These are phyloP conservation scores for Clarireedia homoeocarpa DNA, from an alignment of 2,329 filamentous ascomycete species.

Conservation along the genomic window DNA sequence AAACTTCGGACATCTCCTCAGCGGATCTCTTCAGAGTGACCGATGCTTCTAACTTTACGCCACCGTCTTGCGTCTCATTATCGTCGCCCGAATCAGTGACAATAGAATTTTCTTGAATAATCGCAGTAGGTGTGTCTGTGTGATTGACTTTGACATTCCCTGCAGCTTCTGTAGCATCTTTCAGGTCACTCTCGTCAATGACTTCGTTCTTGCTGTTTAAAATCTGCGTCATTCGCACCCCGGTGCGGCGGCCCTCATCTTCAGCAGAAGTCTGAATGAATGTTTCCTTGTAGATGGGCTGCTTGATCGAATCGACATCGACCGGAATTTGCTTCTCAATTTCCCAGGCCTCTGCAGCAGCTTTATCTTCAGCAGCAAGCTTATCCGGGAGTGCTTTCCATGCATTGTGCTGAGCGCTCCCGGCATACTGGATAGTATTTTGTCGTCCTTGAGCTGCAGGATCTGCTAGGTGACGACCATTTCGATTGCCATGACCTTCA, in stretches of 20 bases:
- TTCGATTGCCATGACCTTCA: not conserved
- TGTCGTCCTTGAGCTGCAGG: not conserved
- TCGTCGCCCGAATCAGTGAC: conserved; percentile 3
- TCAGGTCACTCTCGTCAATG: not conserved
- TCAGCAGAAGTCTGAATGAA: conserved; percentile 25
- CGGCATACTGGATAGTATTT: not conserved
- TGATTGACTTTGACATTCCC: not conserved
- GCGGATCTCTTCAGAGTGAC: conserved; percentile 6
- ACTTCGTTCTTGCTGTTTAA: conserved; percentile 4
- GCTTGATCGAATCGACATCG: conserved; percentile 9
- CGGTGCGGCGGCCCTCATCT: conserved; percentile 26
- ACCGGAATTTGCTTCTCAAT: conserved; percentile 2
- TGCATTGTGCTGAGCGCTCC: conserved; percentile 16
- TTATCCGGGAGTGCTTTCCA: conserved; percentile 20
- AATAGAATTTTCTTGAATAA: too few species aligned
- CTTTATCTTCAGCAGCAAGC: conserved; percentile 23
- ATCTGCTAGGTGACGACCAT: not conserved
- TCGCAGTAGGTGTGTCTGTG: not conserved
- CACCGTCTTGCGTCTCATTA: conserved; percentile 4
- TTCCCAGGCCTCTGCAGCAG: conserved; percentile 14
- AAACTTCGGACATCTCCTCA: conserved; percentile 11
- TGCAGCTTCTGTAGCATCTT: not conserved
- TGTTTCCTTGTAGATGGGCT: conserved; percentile 23
- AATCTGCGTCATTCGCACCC: conserved; percentile 12
- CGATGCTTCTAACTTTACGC: conserved; percentile 3